Percentiles rank a stretch among this genome's conserved stretches.
These are phyloP conservation scores for Didymella sp. DNA, from an alignment of 2,329 filamentous ascomycete species.

Conservation along the genomic window DNA sequence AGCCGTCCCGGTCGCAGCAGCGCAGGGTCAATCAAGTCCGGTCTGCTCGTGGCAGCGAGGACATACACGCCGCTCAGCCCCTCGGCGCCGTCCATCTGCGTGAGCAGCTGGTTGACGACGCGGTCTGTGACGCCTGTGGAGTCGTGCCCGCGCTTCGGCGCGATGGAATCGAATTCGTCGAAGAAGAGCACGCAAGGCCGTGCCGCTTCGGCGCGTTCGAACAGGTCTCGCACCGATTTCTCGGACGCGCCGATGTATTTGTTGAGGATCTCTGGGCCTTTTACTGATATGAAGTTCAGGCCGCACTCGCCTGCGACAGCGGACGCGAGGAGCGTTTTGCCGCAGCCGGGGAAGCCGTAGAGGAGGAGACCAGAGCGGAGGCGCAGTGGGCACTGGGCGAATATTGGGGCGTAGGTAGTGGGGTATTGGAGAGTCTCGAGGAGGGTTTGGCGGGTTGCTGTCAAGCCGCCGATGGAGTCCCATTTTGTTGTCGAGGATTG, in stretches of 20 bases:
- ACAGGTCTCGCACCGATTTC: conserved; percentile 93
- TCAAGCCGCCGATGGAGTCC: conserved; percentile 86
- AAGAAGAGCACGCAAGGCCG: conserved; percentile 96
- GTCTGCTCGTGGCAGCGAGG: conserved; percentile 88
- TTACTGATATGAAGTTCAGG: conserved; percentile 97
- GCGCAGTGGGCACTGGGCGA: conserved; percentile 93
- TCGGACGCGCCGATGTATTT: conserved; percentile 99
- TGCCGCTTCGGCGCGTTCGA: conserved; percentile 89
- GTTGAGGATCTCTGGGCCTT: conserved; percentile 97
- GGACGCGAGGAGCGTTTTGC: conserved; percentile 93
- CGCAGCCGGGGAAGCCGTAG: conserved; percentile 94
- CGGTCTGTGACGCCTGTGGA: conserved; percentile 98
- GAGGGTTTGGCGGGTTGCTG: conserved; percentile 85
- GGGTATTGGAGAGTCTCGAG: conserved; percentile 96
- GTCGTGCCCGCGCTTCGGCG: conserved; percentile 95
- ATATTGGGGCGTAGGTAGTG: conserved; percentile 97
- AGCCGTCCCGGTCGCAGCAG: conserved; percentile 88
- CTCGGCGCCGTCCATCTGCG: conserved; percentile 98
- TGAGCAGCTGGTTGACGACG: conserved; percentile 96
- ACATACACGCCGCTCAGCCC: conserved; percentile 95
- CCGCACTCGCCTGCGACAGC: conserved; percentile 98
- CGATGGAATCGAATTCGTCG: conserved; percentile 97
- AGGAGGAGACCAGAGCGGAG: conserved; percentile 90
- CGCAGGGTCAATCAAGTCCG: conserved; percentile 94
- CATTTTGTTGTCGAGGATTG: conserved; percentile 94